Evolutionary conservation across 257 asterid genomes (phyloP), one percentile per base, ranked within the genome.

Genomic region (Misopates orontium): DNA sequence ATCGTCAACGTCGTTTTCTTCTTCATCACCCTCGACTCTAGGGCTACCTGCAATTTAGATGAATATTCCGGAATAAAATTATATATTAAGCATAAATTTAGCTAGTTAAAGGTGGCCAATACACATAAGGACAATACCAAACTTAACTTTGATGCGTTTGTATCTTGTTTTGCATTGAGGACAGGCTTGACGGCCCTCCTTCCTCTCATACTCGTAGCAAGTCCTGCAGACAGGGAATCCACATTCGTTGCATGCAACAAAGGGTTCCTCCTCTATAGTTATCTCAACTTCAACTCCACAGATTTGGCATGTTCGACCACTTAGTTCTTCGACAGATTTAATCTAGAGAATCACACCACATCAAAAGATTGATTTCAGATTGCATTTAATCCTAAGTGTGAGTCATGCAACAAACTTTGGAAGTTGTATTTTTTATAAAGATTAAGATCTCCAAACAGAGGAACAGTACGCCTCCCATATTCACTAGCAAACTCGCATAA

Each of bases 181-280:
- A 57, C 98, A 92, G 3, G 74, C 83, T 73, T 87, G 95, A 63
- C 60, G 82, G 24, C 97, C 98, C 80, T 89, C 96, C 73, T 87
- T 81, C 61, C 98, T 87, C 77, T 92, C 98, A 31, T 92, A 92
- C 77, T 79, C 95, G 50, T 89, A 89, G 71, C 96, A 92, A 31
- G 89, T 71, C 49, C 90, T 78, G 66, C 98, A 92, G 56, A 89
- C 84, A 6, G 98, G 98, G 84, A 89, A 87, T 69, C 86, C 98
- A n/a, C 98, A 92, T 70, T 92, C 98, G 40, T 92, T 87, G 95
- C 98, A 92, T 1, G 97, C 98, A 70, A 87, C 96, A 78, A 90
- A 90, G 49, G 69, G 78, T 70, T 90, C 97, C 14, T 89, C 95
- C 48, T 84, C 86, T 15, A 56, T 69, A 1, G 79, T 82, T 42